Evolutionary conservation across 495 filamentous ascomycete species (phyloP).

Genomic region (Hypomontagnella monticulosa): DNA sequence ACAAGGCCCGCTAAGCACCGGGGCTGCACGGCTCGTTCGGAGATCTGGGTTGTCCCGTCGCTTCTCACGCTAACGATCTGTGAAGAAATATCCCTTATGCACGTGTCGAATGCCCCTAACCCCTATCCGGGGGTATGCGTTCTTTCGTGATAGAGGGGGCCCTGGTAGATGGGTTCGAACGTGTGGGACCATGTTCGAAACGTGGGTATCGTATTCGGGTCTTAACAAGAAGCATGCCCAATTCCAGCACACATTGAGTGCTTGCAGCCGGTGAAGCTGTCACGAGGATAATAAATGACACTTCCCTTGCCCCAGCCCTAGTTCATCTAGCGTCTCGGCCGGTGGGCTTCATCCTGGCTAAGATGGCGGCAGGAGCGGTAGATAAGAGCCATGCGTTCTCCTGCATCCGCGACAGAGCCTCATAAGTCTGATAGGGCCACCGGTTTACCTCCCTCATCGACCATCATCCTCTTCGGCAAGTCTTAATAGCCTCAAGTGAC

Average conservation of each 20-base stretch:
- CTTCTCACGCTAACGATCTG: neutral
- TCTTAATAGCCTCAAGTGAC: slow-evolving; percentile 7
- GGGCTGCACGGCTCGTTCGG: slow-evolving; percentile 16
- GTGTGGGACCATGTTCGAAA: neutral
- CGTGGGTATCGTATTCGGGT: slow-evolving; percentile 35
- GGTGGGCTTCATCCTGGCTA: neutral
- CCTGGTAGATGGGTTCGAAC: no score
- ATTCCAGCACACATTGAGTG: neutral
- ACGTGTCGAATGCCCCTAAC: slow-evolving; percentile 1
- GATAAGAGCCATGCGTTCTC: slow-evolving; percentile 23
- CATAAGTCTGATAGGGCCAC: slow-evolving; percentile 6
- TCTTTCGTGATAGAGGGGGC: slow-evolving; percentile 1
- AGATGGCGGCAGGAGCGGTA: neutral
- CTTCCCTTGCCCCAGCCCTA: neutral
- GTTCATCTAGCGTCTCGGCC: slow-evolving; percentile 5
- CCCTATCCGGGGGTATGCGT: slow-evolving; percentile 3
- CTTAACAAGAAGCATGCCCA: neutral
- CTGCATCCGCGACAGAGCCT: slow-evolving; percentile 8
- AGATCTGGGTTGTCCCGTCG: slow-evolving; percentile 15
- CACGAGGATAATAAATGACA: slow-evolving; percentile 23
- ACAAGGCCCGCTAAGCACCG: slow-evolving; percentile 17
- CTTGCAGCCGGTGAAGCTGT: slow-evolving; percentile 5
- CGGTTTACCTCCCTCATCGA: neutral
- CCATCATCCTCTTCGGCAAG: neutral
- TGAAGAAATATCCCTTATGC: neutral